Percentiles rank a stretch among this genome's conserved stretches.
Evolutionary conservation across 2,329 filamentous ascomycete genomes (phyloP).

Genomic region (Pestalotiopsis fici): DNA sequence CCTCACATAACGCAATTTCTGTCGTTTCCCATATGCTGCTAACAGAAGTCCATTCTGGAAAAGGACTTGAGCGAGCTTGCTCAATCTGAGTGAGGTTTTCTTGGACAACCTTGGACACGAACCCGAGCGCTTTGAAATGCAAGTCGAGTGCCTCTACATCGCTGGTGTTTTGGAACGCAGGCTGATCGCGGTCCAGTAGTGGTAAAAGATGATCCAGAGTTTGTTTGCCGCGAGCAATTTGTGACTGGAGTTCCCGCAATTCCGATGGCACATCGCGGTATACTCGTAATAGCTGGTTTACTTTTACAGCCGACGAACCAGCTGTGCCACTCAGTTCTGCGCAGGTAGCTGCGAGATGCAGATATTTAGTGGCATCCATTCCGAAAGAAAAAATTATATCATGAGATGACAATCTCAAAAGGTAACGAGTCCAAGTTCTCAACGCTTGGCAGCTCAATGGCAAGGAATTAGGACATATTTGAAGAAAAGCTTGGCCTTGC

Average conservation of each 20-base stretch:
- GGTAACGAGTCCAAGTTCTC: neutral
- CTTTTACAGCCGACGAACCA: constrained; percentile 8
- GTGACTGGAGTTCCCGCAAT: constrained; percentile 9
- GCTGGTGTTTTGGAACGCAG: constrained; percentile 4
- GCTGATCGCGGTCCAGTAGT: constrained; percentile 12
- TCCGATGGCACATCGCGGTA: constrained; percentile 9
- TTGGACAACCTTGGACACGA: constrained; percentile 8
- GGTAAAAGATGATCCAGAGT: constrained; percentile 10
- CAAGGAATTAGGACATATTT: neutral
- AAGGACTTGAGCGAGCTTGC: neutral
- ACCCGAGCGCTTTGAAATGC: constrained; percentile 8
- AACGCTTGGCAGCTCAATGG: neutral
- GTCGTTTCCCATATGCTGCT: neutral
- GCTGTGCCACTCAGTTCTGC: constrained; percentile 8
- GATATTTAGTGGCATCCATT: neutral
- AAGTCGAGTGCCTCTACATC: constrained; percentile 5
- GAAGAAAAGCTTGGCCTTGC: neutral
- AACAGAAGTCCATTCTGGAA: constrained; percentile 7
- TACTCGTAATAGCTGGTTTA: constrained; percentile 13
- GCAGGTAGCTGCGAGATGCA: constrained; percentile 11
- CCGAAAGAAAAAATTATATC: neutral
- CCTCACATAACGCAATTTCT: constrained; percentile 5
- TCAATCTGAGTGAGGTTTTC: constrained; percentile 3
- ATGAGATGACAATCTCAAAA: neutral
- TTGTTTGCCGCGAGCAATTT: constrained; percentile 7